phyloP scores from a whole-genome alignment of 2,329 filamentous ascomycete species.

The Talaromyces sp. region DNA sequence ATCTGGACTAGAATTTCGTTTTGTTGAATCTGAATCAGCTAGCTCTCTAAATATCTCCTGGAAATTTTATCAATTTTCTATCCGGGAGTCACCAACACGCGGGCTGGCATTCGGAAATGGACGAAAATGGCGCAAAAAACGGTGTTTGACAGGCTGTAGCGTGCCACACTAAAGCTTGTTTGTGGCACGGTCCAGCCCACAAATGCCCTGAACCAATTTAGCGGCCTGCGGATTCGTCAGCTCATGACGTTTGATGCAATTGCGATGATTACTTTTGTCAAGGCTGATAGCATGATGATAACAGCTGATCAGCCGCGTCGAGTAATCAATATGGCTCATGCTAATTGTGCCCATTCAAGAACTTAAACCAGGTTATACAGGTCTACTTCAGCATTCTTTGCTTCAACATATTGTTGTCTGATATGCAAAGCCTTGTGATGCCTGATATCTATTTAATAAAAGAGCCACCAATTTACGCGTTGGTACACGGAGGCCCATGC shows the following conservation, averaged over 20 bases:
- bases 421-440: not conserved
- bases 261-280: not conserved
- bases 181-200: not conserved
- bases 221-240: slow-evolving; percentile 2
- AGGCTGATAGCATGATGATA: not conserved
- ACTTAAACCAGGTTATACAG: not conserved
- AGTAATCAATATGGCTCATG: not conserved
- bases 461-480: not conserved
- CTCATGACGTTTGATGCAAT: slow-evolving; percentile 4
- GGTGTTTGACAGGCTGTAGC: not conserved
- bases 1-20: not conserved
- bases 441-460: not conserved
- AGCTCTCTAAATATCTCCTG: not conserved
- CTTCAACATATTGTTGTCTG: not conserved
- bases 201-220: slow-evolving; percentile 1
- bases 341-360: not conserved
- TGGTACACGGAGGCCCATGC: not conserved
- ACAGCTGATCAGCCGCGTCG: not conserved
- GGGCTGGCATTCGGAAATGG: not conserved
- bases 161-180: not conserved
- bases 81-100: not conserved
- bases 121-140: not conserved
- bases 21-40: not conserved
- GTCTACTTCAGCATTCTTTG: not conserved
- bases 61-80: not conserved